phyloP scores from a whole-genome alignment of 2,329 filamentous ascomycete genomes.

The Aspergillus viridinutans region DNA sequence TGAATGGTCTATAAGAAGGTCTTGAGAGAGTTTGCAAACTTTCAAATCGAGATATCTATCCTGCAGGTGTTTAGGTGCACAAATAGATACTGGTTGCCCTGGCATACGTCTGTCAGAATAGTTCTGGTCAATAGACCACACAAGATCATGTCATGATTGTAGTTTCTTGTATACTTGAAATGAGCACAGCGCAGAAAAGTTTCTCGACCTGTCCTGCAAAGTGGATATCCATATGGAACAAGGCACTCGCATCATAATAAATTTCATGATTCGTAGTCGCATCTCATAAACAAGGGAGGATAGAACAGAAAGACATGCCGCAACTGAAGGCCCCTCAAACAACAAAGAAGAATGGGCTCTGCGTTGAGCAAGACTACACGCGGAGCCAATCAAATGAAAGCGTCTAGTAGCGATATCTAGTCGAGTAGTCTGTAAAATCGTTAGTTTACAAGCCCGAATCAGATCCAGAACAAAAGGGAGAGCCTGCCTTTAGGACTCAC shows the following conservation, averaged over 20 bases:
- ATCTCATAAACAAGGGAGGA: not conserved
- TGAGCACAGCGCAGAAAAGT: not conserved
- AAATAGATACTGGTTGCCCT: too few species aligned
- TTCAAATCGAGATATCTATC: too few species aligned
- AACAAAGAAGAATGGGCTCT: not conserved
- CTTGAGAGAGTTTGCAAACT: too few species aligned
- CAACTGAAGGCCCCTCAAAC: not conserved
- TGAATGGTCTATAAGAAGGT: too few species aligned
- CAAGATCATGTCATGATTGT: not conserved
- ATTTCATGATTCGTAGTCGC: not conserved
- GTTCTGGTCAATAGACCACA: too few species aligned
- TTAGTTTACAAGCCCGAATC: not conserved
- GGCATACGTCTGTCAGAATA: too few species aligned
- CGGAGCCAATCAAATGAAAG: not conserved
- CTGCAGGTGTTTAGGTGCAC: too few species aligned
- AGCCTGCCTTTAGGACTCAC: conserved; percentile 81
- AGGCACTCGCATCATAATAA: not conserved
- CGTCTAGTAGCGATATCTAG: conserved; percentile 61
- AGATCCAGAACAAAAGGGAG: not conserved
- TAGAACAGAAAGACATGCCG: not conserved
- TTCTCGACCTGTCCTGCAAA: not conserved
- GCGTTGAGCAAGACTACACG: not conserved
- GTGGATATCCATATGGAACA: not conserved
- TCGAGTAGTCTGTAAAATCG: conserved; percentile 53
- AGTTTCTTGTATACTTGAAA: not conserved